Evolutionary conservation across 2,329 filamentous ascomycete genomes (phyloP).

Genomic region (Apiospora arundinis): DNA sequence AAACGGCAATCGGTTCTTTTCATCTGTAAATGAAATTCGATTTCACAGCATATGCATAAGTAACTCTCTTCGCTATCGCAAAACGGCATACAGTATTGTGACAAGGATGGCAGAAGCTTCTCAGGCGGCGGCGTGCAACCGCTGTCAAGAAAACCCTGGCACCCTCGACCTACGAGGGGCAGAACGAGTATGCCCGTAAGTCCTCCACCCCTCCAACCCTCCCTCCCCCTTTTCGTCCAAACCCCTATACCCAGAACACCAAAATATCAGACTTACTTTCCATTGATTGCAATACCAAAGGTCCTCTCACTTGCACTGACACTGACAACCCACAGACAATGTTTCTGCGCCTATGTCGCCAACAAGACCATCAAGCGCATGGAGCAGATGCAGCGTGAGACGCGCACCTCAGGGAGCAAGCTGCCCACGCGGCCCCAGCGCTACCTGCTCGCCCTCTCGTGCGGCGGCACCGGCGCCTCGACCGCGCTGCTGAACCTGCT

Average conservation of each 20-base stretch:
- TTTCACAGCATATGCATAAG: background rate
- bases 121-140: constrained; percentile 32
- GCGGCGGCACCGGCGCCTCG: constrained; percentile 75
- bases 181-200: constrained; percentile 39
- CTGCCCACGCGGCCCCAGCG: constrained; percentile 47
- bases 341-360: constrained; percentile 79
- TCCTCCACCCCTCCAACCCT: constrained; percentile 1
- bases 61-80: background rate
- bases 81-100: background rate
- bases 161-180: constrained; percentile 38
- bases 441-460: constrained; percentile 79
- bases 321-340: constrained; percentile 57
- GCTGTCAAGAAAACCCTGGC: constrained; percentile 41
- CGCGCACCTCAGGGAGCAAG: constrained; percentile 38
- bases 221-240: constrained; percentile 22
- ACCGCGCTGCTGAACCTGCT: constrained; percentile 78
- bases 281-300: background rate
- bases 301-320: background rate
- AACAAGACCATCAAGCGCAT: constrained; percentile 81
- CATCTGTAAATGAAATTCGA: background rate
- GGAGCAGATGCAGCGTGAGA: constrained; percentile 57
- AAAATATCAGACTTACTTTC: background rate
- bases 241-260: background rate
- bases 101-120: background rate
- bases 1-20: background rate